phyloP scores from a whole-genome alignment of 2,329 filamentous ascomycete genomes.

The Malbranchea zuffiana region DNA sequence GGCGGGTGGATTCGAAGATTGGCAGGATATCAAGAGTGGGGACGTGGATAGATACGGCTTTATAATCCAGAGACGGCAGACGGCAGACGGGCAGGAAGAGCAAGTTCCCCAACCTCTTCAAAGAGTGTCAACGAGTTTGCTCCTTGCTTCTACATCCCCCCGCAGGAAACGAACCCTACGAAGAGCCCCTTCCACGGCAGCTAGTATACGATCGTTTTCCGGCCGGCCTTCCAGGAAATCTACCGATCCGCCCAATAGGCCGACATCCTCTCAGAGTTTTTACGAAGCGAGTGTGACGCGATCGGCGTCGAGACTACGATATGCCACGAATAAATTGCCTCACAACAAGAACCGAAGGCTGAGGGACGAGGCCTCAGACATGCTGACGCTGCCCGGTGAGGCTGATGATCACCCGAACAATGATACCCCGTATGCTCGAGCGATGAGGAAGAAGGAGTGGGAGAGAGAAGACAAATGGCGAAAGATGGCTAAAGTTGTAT shows the following conservation, averaged over 20 bases:
- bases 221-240: slow-evolving; percentile 30
- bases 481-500: slow-evolving; percentile 49
- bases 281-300: slow-evolving; percentile 32
- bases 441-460: slow-evolving; percentile 49
- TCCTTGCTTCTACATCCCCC: slow-evolving; percentile 46
- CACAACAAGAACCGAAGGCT: slow-evolving; percentile 40
- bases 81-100: slow-evolving; percentile 20
- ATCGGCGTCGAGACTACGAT: slow-evolving; percentile 38
- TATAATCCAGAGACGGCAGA: slow-evolving; percentile 38
- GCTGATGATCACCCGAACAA: slow-evolving; percentile 39
- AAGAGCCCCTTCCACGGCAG: slow-evolving; percentile 38
- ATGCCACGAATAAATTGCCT: slow-evolving; percentile 43
- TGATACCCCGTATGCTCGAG: slow-evolving; percentile 38
- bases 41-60: slow-evolving; percentile 58
- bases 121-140: slow-evolving; percentile 49
- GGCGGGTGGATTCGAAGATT: slow-evolving; percentile 55
- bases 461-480: slow-evolving; percentile 56
- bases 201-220: slow-evolving; percentile 35
- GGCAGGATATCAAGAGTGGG: slow-evolving; percentile 48
- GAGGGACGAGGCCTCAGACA: slow-evolving; percentile 46
- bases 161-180: slow-evolving; percentile 43
- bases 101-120: slow-evolving; percentile 39
- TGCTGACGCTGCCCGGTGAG: slow-evolving; percentile 51
- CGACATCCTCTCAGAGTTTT: slow-evolving; percentile 38
- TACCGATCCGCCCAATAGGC: slow-evolving; percentile 36